Percentiles rank a stretch among this genome's conserved stretches.
Evolutionary conservation across 345 rosid species (phyloP).

Genomic region (Tarenaya hassleriana): DNA sequence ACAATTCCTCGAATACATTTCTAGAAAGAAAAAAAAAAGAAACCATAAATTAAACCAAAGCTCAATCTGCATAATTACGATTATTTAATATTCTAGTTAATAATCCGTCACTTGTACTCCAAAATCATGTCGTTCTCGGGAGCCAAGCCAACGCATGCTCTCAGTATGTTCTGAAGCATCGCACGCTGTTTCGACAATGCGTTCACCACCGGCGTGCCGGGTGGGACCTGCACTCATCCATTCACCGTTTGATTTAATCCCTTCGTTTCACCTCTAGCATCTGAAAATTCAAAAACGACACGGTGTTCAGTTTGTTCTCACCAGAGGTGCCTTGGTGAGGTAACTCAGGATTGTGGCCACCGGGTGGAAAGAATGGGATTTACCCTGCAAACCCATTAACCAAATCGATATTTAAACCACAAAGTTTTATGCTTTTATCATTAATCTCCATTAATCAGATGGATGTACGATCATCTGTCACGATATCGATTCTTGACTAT

Average conservation of each 20-base stretch:
- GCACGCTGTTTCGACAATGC: conserved; percentile 97
- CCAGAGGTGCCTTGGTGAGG: conserved; percentile 95
- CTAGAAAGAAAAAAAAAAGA: not conserved
- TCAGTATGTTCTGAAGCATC: conserved; percentile 96
- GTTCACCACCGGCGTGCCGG: conserved; percentile 96
- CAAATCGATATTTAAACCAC: too few species aligned
- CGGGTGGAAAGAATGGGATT: conserved; percentile 99
- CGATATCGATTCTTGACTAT: too few species aligned
- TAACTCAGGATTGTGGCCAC: too few species aligned
- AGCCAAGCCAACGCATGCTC: conserved; percentile 94
- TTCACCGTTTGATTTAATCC: not conserved
- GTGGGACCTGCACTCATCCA: conserved; percentile 63
- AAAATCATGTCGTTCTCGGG: conserved; percentile 99
- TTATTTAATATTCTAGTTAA: not conserved
- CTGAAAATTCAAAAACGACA: conserved; percentile 10
- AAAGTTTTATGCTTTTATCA: too few species aligned
- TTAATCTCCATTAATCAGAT: too few species aligned
- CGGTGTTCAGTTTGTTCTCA: conserved; percentile 32
- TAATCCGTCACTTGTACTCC: conserved; percentile 73
- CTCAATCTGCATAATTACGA: not conserved
- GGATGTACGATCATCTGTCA: too few species aligned
- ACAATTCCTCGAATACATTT: not conserved
- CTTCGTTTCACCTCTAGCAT: not conserved
- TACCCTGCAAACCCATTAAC: too few species aligned
- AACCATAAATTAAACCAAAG: not conserved